Percentiles rank a stretch among this genome's conserved stretches.
These are phyloP conservation scores for Melocanna baccifera DNA, from an alignment of 176 grass and related monocot genomes.

Conservation along the genomic window DNA sequence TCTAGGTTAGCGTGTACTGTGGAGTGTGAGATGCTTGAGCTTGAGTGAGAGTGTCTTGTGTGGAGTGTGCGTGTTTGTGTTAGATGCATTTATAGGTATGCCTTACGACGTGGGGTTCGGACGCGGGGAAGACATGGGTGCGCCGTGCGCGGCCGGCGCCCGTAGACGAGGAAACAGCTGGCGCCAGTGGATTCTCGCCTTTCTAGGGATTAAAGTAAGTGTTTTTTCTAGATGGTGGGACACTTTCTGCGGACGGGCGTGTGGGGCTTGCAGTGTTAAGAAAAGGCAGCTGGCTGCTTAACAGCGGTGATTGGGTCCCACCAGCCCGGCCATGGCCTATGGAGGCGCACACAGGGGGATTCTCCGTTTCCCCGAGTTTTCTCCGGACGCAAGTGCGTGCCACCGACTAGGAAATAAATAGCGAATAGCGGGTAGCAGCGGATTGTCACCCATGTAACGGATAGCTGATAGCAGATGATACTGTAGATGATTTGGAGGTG, in stretches of 20 bases:
- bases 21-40: not conserved
- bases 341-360: not conserved
- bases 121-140: slow-evolving; percentile 19
- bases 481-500: no score
- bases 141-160: not conserved
- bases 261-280: not conserved
- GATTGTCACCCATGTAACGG: no score
- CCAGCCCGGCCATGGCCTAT: no score
- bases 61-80: not conserved
- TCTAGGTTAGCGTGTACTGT: not conserved
- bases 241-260: not conserved
- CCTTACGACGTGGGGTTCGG: not conserved
- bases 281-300: not conserved
- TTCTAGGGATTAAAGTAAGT: not conserved
- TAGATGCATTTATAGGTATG: slow-evolving; percentile 41
- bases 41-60: not conserved
- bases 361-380: not conserved
- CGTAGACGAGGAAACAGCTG: slow-evolving; percentile 9
- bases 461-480: no score
- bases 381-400: not conserved
- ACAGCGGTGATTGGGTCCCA: not conserved
- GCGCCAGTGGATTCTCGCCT: not conserved
- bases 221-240: not conserved
- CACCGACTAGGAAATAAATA: no score
- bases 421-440: no score